phyloP scores from a whole-genome alignment of 495 filamentous ascomycete species.

The Tuber indicum region DNA sequence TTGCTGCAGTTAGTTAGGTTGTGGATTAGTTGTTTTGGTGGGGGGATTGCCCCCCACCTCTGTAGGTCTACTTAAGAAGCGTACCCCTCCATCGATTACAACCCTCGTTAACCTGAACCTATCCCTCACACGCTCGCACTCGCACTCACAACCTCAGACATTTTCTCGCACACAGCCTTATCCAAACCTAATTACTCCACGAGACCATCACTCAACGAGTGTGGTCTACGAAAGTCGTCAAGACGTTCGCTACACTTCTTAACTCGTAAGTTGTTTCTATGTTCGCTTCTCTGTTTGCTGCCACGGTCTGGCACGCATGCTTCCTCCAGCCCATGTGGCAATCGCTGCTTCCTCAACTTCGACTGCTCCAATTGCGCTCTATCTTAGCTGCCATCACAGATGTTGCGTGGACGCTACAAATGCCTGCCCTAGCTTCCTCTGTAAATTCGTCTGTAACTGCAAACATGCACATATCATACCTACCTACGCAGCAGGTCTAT shows the following conservation, averaged over 20 bases:
- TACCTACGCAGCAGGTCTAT: neutral
- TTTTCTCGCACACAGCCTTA: neutral
- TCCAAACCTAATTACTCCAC: conserved; percentile 6
- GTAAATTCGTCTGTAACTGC: neutral
- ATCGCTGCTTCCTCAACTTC: neutral
- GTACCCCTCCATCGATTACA: conserved; percentile 16
- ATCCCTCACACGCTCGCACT: conserved; percentile 11
- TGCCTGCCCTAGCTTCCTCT: neutral
- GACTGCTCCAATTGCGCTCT: neutral
- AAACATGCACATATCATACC: neutral
- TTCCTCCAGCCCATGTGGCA: neutral
- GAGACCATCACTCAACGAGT: conserved; percentile 50
- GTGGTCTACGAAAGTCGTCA: conserved; percentile 59
- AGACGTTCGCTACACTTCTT: conserved; percentile 84
- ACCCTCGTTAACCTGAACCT: conserved; percentile 17
- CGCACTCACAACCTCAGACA: conserved; percentile 20
- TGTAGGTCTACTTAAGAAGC: conserved; percentile 29
- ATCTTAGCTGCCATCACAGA: neutral
- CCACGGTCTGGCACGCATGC: neutral
- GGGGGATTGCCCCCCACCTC: conserved; percentile 16
- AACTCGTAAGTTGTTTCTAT: conserved; percentile 63
- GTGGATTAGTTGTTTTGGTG: conserved; percentile 5
- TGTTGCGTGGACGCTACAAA: neutral
- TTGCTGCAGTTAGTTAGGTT: neutral
- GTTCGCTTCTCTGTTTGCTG: conserved; percentile 7